Evolutionary conservation across 257 asterid genomes (phyloP).

Genomic region (Ballota nigra): DNA sequence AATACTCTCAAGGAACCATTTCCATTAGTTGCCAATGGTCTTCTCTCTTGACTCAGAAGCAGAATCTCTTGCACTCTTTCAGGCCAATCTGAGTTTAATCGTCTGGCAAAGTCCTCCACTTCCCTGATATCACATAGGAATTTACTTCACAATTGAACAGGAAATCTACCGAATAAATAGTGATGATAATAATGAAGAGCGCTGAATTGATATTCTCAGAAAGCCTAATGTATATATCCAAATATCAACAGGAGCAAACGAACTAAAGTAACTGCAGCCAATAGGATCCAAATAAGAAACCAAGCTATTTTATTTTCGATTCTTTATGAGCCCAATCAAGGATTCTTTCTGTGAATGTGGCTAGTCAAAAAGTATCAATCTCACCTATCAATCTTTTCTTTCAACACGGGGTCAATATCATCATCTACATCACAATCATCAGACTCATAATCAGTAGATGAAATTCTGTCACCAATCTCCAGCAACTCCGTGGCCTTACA

Average conservation of each 20-base stretch:
- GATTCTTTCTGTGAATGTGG: not conserved
- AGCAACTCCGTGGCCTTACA: slow-evolving; percentile 43
- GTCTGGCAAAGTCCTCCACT: slow-evolving; percentile 93
- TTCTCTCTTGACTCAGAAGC: slow-evolving; percentile 62
- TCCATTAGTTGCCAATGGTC: slow-evolving; percentile 45
- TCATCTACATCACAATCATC: slow-evolving; percentile 77
- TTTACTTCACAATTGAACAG: not conserved
- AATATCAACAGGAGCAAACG: not conserved
- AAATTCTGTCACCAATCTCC: slow-evolving; percentile 38
- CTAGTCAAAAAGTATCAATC: slow-evolving; percentile 23
- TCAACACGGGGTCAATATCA: slow-evolving; percentile 78
- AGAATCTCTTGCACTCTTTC: slow-evolving; percentile 80
- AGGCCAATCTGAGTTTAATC: slow-evolving; percentile 84
- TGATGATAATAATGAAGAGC: not conserved
- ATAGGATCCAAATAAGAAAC: not conserved
- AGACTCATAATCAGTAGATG: slow-evolving; percentile 56
- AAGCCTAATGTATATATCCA: not conserved
- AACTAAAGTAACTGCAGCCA: not conserved
- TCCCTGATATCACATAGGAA: slow-evolving; percentile 50
- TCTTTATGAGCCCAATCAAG: not conserved
- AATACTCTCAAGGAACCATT: slow-evolving; percentile 55
- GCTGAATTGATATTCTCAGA: not conserved
- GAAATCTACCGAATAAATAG: not conserved
- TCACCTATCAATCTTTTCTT: slow-evolving; percentile 83
- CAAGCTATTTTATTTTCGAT: not conserved